Conservation (phyloP, 495 filamentous ascomycete genomes). For the Chaetomidium leptoderma region DNA sequence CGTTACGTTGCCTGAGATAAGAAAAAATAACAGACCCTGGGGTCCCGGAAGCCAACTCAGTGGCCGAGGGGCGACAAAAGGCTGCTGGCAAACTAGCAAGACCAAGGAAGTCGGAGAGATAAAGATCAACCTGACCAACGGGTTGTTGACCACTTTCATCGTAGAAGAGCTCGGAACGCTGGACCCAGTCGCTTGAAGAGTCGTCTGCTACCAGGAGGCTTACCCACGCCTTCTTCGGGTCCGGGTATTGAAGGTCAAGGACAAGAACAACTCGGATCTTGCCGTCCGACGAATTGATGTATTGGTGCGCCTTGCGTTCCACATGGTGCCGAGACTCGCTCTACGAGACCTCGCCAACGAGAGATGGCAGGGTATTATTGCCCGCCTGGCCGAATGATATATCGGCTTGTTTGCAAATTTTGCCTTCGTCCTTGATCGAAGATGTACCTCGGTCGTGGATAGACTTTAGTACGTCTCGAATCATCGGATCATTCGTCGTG, state of each 20-base stretch:
- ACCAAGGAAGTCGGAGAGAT: conserved; percentile 16
- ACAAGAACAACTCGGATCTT: conserved; percentile 9
- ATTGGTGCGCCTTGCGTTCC: conserved; percentile 12
- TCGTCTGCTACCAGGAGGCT: conserved; percentile 1
- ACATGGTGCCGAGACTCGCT: conserved; percentile 14
- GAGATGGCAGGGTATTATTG: conserved; percentile 1
- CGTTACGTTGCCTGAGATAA: not conserved
- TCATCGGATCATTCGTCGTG: not conserved
- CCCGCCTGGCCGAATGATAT: conserved; percentile 5
- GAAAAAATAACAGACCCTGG: conserved; percentile 6
- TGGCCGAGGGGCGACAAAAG: conserved; percentile 17
- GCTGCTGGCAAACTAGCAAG: conserved; percentile 11
- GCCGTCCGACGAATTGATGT: conserved; percentile 13
- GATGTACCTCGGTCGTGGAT: not conserved
- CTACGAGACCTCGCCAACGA: conserved; percentile 21
- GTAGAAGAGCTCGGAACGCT: conserved; percentile 6
- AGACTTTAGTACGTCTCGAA: not conserved
- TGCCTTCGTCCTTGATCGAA: conserved; percentile 4
- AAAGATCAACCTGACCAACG: conserved; percentile 11
- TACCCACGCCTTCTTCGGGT: conserved; percentile 6
- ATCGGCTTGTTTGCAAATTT: conserved; percentile 12
- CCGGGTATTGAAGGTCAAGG: conserved; percentile 11
- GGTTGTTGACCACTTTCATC: conserved; percentile 11
- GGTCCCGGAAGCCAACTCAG: conserved; percentile 9
- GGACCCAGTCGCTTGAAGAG: conserved; percentile 2